Conservation (phyloP, 352 stramenopile species). For the Phytophthora rubi region DNA sequence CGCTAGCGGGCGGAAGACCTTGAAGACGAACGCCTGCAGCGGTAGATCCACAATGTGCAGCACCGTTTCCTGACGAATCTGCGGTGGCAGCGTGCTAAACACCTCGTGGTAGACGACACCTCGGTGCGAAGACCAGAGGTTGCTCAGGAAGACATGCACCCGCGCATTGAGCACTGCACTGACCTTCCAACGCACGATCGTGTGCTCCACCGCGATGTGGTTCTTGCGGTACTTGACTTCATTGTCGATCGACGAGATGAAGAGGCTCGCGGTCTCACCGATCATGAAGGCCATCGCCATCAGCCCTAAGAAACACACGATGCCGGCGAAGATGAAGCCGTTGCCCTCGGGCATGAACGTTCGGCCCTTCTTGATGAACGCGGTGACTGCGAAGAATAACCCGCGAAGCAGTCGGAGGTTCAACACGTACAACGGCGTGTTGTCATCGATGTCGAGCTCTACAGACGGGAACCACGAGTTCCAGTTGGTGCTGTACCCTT, state of each 20-base stretch:
- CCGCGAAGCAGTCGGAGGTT: slow-evolving; percentile 55
- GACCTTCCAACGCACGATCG: slow-evolving; percentile 55
- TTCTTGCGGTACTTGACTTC: slow-evolving; percentile 73
- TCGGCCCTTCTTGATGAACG: slow-evolving; percentile 67
- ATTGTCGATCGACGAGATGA: slow-evolving; percentile 72
- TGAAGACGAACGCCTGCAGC: slow-evolving; percentile 41
- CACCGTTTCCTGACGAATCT: slow-evolving; percentile 55
- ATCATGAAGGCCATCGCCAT: slow-evolving; percentile 78
- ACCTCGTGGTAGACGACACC: slow-evolving; percentile 63
- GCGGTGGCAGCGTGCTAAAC: slow-evolving; percentile 49
- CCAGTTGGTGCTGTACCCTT: slow-evolving; percentile 59
- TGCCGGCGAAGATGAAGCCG: slow-evolving; percentile 54
- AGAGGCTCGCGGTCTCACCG: slow-evolving; percentile 68
- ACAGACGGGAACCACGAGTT: slow-evolving; percentile 55
- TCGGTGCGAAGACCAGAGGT: slow-evolving; percentile 62
- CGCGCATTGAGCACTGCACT: slow-evolving; percentile 44
- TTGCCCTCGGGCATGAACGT: slow-evolving; percentile 46
- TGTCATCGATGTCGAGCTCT: slow-evolving; percentile 32
- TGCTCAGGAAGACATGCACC: slow-evolving; percentile 56
- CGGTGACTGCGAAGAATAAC: slow-evolving; percentile 59
- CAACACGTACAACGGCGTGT: slow-evolving; percentile 39
- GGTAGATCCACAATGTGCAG: slow-evolving; percentile 50
- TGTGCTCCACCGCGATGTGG: slow-evolving; percentile 61
- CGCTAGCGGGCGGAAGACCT: slow-evolving; percentile 33
- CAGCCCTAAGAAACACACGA: slow-evolving; percentile 55